Percentiles rank a stretch among this genome's conserved stretches.
Evolutionary conservation across 768 basidiomycete species (phyloP).

Genomic region (Amanita jacksonii): DNA sequence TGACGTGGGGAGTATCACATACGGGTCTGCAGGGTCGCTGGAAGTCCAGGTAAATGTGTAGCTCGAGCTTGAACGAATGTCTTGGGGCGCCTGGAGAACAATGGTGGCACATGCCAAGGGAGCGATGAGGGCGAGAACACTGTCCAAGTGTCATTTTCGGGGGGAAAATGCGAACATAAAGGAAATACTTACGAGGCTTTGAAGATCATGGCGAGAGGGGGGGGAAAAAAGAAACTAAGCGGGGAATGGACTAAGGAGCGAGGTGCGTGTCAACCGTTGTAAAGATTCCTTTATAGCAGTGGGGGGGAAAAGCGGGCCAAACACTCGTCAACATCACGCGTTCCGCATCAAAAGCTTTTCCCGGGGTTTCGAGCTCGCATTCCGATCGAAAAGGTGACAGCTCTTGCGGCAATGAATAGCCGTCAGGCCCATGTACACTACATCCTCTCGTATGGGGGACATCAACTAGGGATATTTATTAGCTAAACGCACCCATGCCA

Average conservation of each 20-base stretch:
- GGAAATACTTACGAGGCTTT: constrained; percentile 2
- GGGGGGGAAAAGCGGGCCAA: background rate
- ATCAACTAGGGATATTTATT: too few relatives aligned
- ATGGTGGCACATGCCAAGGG: constrained; percentile 34
- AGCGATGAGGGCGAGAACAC: constrained; percentile 34
- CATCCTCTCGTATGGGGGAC: too few relatives aligned
- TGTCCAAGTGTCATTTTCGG: constrained; percentile 11
- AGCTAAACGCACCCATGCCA: background rate
- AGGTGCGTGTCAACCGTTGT: constrained; percentile 15
- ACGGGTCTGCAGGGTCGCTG: constrained; percentile 30
- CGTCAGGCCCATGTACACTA: too few relatives aligned
- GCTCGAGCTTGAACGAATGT: constrained; percentile 10
- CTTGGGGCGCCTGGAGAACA: background rate
- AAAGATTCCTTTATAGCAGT: constrained; percentile 3
- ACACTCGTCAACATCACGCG: background rate
- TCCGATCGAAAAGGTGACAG: constrained; percentile 2
- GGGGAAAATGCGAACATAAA: too few relatives aligned
- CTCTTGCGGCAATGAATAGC: background rate
- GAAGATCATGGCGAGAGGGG: constrained; percentile 4
- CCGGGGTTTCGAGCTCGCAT: background rate
- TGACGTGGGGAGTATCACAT: constrained; percentile 12
- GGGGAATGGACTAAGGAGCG: constrained; percentile 13
- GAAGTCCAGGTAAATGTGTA: constrained; percentile 42
- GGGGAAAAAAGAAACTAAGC: constrained; percentile 11
- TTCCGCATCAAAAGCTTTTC: constrained; percentile 1